phyloP scores from a whole-genome alignment of 768 basidiomycete genomes.

The Mycena albidolilacea region DNA sequence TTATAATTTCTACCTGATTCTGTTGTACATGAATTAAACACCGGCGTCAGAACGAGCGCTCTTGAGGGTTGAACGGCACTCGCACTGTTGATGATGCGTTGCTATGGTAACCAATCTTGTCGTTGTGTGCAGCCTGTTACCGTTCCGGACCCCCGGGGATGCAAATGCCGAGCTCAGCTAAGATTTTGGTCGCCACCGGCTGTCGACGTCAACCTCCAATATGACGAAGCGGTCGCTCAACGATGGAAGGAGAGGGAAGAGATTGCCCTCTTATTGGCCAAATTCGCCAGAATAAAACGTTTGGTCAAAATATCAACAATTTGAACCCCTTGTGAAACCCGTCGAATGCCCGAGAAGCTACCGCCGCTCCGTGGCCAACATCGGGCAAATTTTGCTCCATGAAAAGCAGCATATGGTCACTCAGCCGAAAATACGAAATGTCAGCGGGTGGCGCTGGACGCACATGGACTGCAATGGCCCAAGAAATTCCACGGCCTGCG shows the following conservation, averaged over 20 bases:
- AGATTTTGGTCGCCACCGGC: neutral
- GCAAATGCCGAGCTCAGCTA: neutral
- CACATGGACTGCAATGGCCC: constrained; percentile 1
- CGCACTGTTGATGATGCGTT: neutral
- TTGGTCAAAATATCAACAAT: neutral
- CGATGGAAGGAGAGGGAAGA: neutral
- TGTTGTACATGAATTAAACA: neutral
- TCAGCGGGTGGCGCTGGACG: constrained; percentile 5
- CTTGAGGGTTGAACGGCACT: neutral
- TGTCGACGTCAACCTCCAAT: neutral
- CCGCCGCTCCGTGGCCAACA: neutral
- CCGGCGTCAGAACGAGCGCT: neutral
- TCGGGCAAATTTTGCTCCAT: neutral
- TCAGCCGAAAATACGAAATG: neutral
- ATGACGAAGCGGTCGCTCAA: constrained; percentile 3
- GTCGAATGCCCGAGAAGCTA: neutral
- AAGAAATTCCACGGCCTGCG: neutral
- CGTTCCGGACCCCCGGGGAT: neutral
- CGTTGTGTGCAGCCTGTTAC: neutral
- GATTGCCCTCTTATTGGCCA: neutral
- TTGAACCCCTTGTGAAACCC: constrained; percentile 1
- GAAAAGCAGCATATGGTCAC: constrained; percentile 7
- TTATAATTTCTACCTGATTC: neutral
- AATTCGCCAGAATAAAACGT: neutral
- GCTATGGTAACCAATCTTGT: neutral